Percentiles rank a stretch among this genome's conserved stretches.
phyloP scores from a whole-genome alignment of 768 basidiomycete genomes.

The Leccinum boreale region DNA sequence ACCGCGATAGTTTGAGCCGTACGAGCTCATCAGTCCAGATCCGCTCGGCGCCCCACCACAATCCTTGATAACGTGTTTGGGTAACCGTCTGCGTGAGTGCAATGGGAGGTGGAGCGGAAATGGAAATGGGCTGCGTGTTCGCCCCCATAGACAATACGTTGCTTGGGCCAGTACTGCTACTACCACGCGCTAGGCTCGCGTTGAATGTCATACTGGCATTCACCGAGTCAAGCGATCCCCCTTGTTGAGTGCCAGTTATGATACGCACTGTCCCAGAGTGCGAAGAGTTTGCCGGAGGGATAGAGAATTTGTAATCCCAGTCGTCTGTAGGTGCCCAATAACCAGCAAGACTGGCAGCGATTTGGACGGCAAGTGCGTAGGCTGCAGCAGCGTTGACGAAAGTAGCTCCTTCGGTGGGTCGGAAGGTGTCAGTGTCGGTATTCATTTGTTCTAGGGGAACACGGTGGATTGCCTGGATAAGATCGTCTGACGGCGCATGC shows the following conservation, averaged over 20 bases:
- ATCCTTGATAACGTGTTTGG: conserved; percentile 67
- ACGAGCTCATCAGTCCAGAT: conserved; percentile 87
- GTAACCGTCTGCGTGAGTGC: conserved; percentile 32
- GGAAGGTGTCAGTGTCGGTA: conserved; percentile 47
- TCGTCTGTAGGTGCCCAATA: conserved; percentile 76
- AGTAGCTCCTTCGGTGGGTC: conserved; percentile 36
- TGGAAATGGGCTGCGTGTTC: conserved; percentile 1
- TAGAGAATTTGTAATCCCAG: conserved; percentile 56
- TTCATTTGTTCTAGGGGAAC: conserved; percentile 44
- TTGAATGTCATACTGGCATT: conserved; percentile 46
- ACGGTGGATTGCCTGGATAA: conserved; percentile 48
- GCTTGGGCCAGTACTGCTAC: conserved; percentile 5
- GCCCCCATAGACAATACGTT: neutral
- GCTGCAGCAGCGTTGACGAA: conserved; percentile 59
- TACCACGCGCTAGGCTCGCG: conserved; percentile 21
- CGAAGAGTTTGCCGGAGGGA: conserved; percentile 30
- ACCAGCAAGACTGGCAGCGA: conserved; percentile 56
- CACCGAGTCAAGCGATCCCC: conserved; percentile 39
- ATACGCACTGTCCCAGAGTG: conserved; percentile 3
- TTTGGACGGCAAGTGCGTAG: conserved; percentile 69
- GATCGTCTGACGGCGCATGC: conserved; percentile 49
- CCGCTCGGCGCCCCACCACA: conserved; percentile 89
- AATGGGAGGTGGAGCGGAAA: conserved; percentile 16
- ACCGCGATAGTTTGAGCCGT: conserved; percentile 67
- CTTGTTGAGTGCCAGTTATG: conserved; percentile 6